Base-by-base conservation (phyloP, 2,329 filamentous ascomycete species). In the Cladophialophora bantiana region DNA sequence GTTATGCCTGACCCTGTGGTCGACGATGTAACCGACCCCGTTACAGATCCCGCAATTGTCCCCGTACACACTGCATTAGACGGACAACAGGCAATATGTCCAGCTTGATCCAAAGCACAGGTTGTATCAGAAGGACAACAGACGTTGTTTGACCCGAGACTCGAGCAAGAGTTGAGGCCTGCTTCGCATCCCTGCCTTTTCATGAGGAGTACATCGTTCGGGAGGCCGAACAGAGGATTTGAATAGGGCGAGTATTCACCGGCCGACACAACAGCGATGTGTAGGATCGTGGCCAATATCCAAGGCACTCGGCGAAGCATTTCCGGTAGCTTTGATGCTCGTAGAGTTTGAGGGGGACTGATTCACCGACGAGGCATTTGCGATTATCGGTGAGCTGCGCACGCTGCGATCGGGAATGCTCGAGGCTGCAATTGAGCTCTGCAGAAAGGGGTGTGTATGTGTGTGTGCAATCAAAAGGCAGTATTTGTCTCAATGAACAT, bases 51-150 rank as follows among this genome's bases (percentile, higher is more conserved):
- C 32, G 60, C 71, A 54, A 88, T 80, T 7, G 79, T 82, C 1
- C 87, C 87, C 0, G 86, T 88, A 73, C 87, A 89, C 34, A 78
- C 82, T 13, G 84, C 83, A 59, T 84, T 83, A 32, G 77, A 80
- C 0, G 86, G 86, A 77, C 87, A 89, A 79, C 87, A 89, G 31
- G 86, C 87, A 62, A 89, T 83, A 68, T 88, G 81, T 62, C 86
- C 82, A 42, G 82, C 84, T 48, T 77, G 76, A 75, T 89, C 87
- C 59, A 82, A 80, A 50, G 83, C 82, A 78, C 87, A 89, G 64
- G 82, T 79, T 26, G 85, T 82, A 57, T 79, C 80, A 48, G 78
- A 76, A 38, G 78, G 78, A 76, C 87, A 89, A 80, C 87, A 89
- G 62, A 86, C 80, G 45, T 80, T 80, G 1, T 83, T 77, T 4